Conservation (phyloP, 1,284 basidiomycete species). For the Amylostereum areolatum region DNA sequence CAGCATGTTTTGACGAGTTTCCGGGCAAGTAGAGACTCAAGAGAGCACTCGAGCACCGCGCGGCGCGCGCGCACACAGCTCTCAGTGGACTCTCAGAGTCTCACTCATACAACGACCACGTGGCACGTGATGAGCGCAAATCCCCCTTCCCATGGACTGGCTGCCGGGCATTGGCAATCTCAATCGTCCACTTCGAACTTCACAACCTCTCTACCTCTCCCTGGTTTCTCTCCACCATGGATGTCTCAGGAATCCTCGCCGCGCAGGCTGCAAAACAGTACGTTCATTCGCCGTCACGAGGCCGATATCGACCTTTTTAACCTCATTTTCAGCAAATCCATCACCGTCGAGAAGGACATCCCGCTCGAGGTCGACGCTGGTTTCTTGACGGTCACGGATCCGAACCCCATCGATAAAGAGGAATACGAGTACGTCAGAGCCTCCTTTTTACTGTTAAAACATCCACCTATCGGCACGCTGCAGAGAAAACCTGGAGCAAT, state of each 20-base stretch:
- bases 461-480: neutral
- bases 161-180: too few relatives aligned
- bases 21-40: too few relatives aligned
- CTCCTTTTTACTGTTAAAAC: neutral
- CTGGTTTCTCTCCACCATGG: constrained; percentile 43
- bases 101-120: too few relatives aligned
- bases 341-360: constrained; percentile 72
- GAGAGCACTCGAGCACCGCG: too few relatives aligned
- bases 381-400: constrained; percentile 82
- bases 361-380: constrained; percentile 82
- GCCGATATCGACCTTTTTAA: neutral
- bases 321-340: constrained; percentile 46
- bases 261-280: constrained; percentile 65
- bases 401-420: constrained; percentile 78
- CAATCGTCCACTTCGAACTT: too few relatives aligned
- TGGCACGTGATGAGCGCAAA: too few relatives aligned
- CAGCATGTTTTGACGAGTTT: too few relatives aligned
- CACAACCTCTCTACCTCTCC: neutral
- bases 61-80: too few relatives aligned
- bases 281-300: constrained; percentile 5
- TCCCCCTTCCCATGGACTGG: too few relatives aligned
- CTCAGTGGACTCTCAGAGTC: too few relatives aligned
- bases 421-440: constrained; percentile 59
- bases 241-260: constrained; percentile 73
- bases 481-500: constrained; percentile 74